Percentiles rank a stretch among this genome's conserved stretches.
phyloP scores from a whole-genome alignment of 345 rosid genomes.

The Carallia pectinifolia region DNA sequence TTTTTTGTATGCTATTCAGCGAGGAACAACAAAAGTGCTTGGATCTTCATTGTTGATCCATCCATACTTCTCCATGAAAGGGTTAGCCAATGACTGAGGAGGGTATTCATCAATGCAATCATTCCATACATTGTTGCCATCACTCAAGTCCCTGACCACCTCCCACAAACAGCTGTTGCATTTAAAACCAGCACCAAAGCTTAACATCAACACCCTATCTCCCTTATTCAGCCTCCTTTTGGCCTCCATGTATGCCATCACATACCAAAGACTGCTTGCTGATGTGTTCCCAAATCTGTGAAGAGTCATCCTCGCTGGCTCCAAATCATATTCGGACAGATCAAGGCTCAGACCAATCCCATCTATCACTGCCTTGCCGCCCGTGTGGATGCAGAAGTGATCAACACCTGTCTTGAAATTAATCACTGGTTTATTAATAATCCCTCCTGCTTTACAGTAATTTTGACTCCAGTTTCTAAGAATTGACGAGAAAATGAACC shows the following conservation, averaged over 20 bases:
- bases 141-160: slow-evolving; percentile 52
- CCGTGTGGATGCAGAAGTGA: slow-evolving; percentile 87
- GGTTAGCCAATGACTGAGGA: slow-evolving; percentile 60
- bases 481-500: slow-evolving; percentile 36
- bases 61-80: slow-evolving; percentile 79
- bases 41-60: slow-evolving; percentile 81
- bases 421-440: slow-evolving; percentile 36
- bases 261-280: slow-evolving; percentile 91
- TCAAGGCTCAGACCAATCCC: slow-evolving; percentile 71
- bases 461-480: slow-evolving; percentile 32
- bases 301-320: slow-evolving; percentile 92
- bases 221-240: slow-evolving; percentile 77
- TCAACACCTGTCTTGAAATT: slow-evolving; percentile 81
- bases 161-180: slow-evolving; percentile 87
- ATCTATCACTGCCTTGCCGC: slow-evolving; percentile 93
- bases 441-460: slow-evolving; percentile 12
- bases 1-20: neutral
- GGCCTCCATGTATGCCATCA: slow-evolving; percentile 84
- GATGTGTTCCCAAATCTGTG: slow-evolving; percentile 97
- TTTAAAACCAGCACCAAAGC: slow-evolving; percentile 83
- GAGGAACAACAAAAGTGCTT: slow-evolving; percentile 53
- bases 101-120: slow-evolving; percentile 73
- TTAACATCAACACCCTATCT: slow-evolving; percentile 64
- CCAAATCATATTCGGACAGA: slow-evolving; percentile 60
- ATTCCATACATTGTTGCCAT: slow-evolving; percentile 54